These are phyloP conservation scores for Saitozyma sp. DNA, from an alignment of 768 basidiomycete genomes.

Conservation along the genomic window DNA sequence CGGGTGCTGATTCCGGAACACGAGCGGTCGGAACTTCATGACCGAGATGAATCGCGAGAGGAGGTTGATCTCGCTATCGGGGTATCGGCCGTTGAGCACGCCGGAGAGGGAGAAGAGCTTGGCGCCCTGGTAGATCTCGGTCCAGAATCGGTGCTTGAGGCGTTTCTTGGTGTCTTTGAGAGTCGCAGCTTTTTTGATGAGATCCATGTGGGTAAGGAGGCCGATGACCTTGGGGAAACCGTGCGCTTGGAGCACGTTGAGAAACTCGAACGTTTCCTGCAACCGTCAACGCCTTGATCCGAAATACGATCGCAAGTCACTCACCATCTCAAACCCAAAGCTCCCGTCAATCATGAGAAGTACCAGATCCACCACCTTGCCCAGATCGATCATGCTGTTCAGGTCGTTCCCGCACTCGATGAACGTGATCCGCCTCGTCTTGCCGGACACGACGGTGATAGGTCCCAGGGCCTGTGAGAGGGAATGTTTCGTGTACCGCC, in stretches of 20 bases:
- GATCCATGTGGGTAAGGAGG: constrained; percentile 90
- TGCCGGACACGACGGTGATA: constrained; percentile 90
- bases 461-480: constrained; percentile 87
- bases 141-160: constrained; percentile 98
- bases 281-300: background rate
- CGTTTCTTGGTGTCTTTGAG: constrained; percentile 88
- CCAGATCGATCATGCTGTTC: constrained; percentile 97
- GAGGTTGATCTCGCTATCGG: constrained; percentile 93
- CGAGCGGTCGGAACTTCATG: constrained; percentile 96
- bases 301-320: constrained; percentile 29
- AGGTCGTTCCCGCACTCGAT: constrained; percentile 97
- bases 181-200: constrained; percentile 85
- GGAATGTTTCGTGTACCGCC: constrained; percentile 91
- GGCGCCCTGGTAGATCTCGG: constrained; percentile 97
- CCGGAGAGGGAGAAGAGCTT: constrained; percentile 98
- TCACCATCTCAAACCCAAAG: constrained; percentile 97
- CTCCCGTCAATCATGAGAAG: constrained; percentile 97
- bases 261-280: constrained; percentile 98
- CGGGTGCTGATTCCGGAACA: constrained; percentile 92
- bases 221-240: constrained; percentile 99
- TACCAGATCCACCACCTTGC: constrained; percentile 92
- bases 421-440: constrained; percentile 89
- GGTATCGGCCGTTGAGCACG: constrained; percentile 94
- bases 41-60: constrained; percentile 93
- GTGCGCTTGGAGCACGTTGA: constrained; percentile 93